Base-by-base conservation (phyloP, 768 basidiomycete genomes). In the Psilocybe tampanensis region DNA sequence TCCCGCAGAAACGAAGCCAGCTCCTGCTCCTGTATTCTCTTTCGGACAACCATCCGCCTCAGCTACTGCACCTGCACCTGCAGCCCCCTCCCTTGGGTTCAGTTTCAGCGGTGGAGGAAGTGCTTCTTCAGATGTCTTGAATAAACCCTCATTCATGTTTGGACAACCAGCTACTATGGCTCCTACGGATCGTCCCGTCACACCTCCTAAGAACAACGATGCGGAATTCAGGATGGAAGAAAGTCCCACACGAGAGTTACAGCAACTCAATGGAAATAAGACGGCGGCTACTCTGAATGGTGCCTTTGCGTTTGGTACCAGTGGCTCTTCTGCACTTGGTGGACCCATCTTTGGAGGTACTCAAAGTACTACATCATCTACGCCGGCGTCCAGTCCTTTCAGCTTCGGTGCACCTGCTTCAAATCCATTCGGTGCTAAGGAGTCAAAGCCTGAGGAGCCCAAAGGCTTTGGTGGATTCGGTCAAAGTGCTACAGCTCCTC, bases 161-260 rank as follows among this genome's bases (percentile, higher is more conserved):
- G 85, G 83, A 32, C 59, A 73, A 29, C 55, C 78, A 12, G 61
- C 63, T 29, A 52, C 65, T 13, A 61, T 73, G 11, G 49, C 74
- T 22, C 63, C 73, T 1, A 68, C 74, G 12, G 69, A 76, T 23
- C 76, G 86, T 19, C 78, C 88, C n/a, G 72, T 75, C 5, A 90
- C 89, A 0, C 88, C 89, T 9, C 90, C 90, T 3, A 80, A 74
- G 64, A 83, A 77, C 55, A 75, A 76, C 32, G 86, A 86, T 44
- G 80, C 86, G 47, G 90, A 90, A 57, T 82, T 88, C 61, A 82
- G 73, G 54, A 92, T 92, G 90, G 90, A 92, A 39, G 90, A 92
- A 70, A 92, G 90, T 61, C 90, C 90, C 1, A 84, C 82, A 2
- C 78, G 89, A 56, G 86, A 87, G 8, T 72, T 83, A 64, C 79